A percentile compares a stretch with the other conserved stretches of the same genome.
Conservation (phyloP, 2,329 filamentous ascomycete genomes). For the Colletotrichum phormii region DNA sequence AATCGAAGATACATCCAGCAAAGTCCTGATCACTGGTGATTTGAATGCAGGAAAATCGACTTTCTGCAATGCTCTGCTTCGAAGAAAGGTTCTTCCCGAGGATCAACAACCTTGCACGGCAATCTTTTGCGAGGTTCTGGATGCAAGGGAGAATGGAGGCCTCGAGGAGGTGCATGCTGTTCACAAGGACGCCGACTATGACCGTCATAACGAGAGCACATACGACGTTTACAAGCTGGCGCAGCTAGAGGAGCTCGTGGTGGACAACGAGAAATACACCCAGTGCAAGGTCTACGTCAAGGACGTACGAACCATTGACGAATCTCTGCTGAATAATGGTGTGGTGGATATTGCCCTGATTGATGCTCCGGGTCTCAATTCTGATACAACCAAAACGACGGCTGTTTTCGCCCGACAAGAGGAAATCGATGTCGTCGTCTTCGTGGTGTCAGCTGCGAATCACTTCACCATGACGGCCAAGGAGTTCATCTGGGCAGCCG, state of each 20-base stretch:
- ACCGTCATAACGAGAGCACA: constrained; percentile 91
- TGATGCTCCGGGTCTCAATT: constrained; percentile 94
- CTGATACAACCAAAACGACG: constrained; percentile 95
- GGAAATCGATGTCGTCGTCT: constrained; percentile 98
- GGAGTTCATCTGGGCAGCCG: constrained; percentile 96
- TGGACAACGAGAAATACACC: constrained; percentile 87
- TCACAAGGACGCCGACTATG: constrained; percentile 82
- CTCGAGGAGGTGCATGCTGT: constrained; percentile 97
- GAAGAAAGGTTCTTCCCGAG: constrained; percentile 92
- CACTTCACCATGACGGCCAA: constrained; percentile 98
- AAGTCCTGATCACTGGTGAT: constrained; percentile 95
- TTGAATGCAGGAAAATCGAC: constrained; percentile 98
- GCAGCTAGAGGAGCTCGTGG: constrained; percentile 88
- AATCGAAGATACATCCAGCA: constrained; percentile 97
- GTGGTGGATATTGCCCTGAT: constrained; percentile 98
- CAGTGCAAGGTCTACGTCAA: constrained; percentile 98
- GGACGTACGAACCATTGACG: constrained; percentile 88
- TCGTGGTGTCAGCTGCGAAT: constrained; percentile 96
- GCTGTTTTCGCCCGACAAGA: constrained; percentile 97
- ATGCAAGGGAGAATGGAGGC: constrained; percentile 89
- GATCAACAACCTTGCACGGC: constrained; percentile 98
- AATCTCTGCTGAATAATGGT: constrained; percentile 95
- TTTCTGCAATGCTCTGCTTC: constrained; percentile 96
- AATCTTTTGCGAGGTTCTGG: constrained; percentile 97
- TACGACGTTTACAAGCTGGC: constrained; percentile 86